Evolutionary conservation across 495 filamentous ascomycete genomes (phyloP).

Genomic region (Cercophora sp.): DNA sequence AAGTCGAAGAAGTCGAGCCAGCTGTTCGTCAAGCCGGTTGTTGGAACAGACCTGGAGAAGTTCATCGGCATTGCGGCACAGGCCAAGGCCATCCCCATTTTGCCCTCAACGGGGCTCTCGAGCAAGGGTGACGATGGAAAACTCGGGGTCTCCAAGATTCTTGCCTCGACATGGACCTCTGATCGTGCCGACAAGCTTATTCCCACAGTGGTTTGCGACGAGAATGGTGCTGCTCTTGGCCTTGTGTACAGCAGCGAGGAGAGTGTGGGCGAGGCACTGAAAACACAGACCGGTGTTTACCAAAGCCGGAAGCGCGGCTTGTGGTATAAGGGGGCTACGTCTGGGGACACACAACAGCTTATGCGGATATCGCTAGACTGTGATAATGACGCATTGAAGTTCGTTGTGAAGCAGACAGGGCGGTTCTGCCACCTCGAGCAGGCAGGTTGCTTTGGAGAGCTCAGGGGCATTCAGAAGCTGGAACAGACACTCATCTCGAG

Average conservation of each 20-base stretch:
- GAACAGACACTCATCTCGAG: slow-evolving; percentile 78
- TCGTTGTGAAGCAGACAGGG: slow-evolving; percentile 84
- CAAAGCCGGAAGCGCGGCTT: slow-evolving; percentile 90
- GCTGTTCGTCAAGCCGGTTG: slow-evolving; percentile 44
- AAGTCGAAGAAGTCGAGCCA: slow-evolving; percentile 42
- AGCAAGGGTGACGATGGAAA: slow-evolving; percentile 54
- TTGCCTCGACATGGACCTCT: slow-evolving; percentile 66
- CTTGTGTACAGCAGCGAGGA: slow-evolving; percentile 91
- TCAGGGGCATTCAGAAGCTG: slow-evolving; percentile 73
- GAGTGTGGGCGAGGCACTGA: slow-evolving; percentile 80
- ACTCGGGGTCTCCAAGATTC: slow-evolving; percentile 63
- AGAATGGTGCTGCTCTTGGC: slow-evolving; percentile 78
- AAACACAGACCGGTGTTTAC: slow-evolving; percentile 88
- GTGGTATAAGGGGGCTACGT: slow-evolving; percentile 95
- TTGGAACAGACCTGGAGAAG: slow-evolving; percentile 43
- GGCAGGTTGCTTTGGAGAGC: slow-evolving; percentile 83
- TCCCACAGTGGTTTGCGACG: slow-evolving; percentile 84
- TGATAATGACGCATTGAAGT: slow-evolving; percentile 86
- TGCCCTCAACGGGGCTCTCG: slow-evolving; percentile 68
- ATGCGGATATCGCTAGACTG: slow-evolving; percentile 83
- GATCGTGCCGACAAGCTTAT: slow-evolving; percentile 81
- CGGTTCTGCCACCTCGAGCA: slow-evolving; percentile 94
- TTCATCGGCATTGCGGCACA: slow-evolving; percentile 52
- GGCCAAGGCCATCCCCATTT: slow-evolving; percentile 66
- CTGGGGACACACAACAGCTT: slow-evolving; percentile 87